Evolutionary conservation across 352 stramenopile genomes (phyloP).

Genomic region (Phytopythium vexans): DNA sequence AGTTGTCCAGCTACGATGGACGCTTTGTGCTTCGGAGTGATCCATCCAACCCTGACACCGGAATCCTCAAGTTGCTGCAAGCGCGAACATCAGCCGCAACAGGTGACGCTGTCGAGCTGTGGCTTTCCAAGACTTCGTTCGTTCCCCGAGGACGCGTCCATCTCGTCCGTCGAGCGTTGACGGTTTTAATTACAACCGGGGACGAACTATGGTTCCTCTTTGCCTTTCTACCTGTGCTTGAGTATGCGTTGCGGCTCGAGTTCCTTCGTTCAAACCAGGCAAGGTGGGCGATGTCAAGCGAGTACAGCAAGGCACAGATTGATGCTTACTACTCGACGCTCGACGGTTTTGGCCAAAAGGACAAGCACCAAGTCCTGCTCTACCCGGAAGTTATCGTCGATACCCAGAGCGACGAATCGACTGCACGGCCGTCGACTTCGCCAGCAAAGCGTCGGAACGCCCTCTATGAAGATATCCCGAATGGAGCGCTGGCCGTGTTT

Average conservation of each 20-base stretch:
- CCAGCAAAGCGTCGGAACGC: slow-evolving; percentile 18
- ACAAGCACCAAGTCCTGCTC: slow-evolving; percentile 74
- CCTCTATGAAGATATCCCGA: slow-evolving; percentile 46
- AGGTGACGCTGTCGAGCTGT: neutral
- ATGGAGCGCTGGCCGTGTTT: slow-evolving; percentile 34
- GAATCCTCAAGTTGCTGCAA: too few species aligned
- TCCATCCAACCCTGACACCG: too few species aligned
- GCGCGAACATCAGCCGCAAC: neutral
- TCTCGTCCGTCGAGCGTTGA: slow-evolving; percentile 33
- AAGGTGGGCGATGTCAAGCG: slow-evolving; percentile 21
- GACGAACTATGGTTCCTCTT: slow-evolving; percentile 63
- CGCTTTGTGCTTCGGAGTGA: slow-evolving; percentile 6
- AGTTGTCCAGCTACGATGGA: slow-evolving; percentile 13
- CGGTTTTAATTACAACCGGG: slow-evolving; percentile 11
- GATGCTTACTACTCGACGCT: slow-evolving; percentile 78
- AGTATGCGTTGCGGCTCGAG: slow-evolving; percentile 54
- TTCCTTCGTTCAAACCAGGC: slow-evolving; percentile 49
- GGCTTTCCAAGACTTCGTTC: slow-evolving; percentile 13
- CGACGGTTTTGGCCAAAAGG: slow-evolving; percentile 71
- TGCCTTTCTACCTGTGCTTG: slow-evolving; percentile 55
- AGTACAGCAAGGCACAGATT: slow-evolving; percentile 50
- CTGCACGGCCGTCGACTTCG: neutral
- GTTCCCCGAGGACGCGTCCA: slow-evolving; percentile 33
- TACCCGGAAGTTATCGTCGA: slow-evolving; percentile 31
- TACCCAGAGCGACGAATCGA: neutral